These are phyloP conservation scores for Dendrostoma leiphaemia DNA, from an alignment of 2,329 filamentous ascomycete genomes.

Conservation along the genomic window DNA sequence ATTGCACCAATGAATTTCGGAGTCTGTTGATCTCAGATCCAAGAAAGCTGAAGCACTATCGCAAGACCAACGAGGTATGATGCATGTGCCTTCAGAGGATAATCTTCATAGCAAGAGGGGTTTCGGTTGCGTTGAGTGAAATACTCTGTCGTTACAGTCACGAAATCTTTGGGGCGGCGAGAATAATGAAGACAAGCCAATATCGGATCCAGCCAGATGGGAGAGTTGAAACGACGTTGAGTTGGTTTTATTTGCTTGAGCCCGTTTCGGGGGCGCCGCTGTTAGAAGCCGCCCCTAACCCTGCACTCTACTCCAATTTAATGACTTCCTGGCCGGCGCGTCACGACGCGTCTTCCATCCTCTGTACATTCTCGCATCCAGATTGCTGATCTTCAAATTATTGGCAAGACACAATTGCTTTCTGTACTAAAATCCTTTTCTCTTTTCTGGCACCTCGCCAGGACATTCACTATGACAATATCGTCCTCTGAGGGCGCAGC, in stretches of 20 bases:
- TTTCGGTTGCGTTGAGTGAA: too few relatives aligned
- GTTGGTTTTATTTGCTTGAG: background rate
- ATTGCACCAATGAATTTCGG: background rate
- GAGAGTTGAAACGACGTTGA: background rate
- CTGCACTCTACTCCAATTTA: background rate
- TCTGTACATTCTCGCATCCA: too few relatives aligned
- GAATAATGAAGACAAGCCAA: too few relatives aligned
- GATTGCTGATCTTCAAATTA: background rate
- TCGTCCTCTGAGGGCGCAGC: slow-evolving; percentile 8
- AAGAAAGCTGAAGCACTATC: too few relatives aligned
- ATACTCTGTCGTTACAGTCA: too few relatives aligned
- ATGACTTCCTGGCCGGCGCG: background rate
- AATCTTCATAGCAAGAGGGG: too few relatives aligned
- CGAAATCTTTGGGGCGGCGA: too few relatives aligned
- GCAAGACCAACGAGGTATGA: too few relatives aligned
- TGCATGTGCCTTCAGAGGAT: too few relatives aligned
- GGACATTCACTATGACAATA: slow-evolving; percentile 5
- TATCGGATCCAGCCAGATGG: too few relatives aligned
- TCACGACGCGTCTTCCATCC: background rate
- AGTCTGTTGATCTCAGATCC: too few relatives aligned
- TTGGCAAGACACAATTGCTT: background rate
- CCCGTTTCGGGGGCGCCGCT: background rate
- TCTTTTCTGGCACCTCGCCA: background rate
- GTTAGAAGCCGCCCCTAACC: background rate
- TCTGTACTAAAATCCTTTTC: background rate